These are phyloP conservation scores for Pythium plurisporium DNA, from an alignment of 352 stramenopile genomes.

Conservation along the genomic window DNA sequence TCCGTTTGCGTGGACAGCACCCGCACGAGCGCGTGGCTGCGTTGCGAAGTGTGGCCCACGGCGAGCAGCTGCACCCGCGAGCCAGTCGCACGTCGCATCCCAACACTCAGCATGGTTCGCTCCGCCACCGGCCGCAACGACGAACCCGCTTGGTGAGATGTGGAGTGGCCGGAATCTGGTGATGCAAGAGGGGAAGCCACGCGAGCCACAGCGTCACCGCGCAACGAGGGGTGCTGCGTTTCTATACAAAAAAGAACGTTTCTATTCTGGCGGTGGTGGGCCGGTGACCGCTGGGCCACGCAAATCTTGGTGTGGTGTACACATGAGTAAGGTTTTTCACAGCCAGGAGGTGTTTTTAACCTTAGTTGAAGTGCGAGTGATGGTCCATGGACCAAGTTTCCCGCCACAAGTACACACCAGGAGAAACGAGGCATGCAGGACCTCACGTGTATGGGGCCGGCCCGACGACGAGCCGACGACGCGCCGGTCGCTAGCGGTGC, in stretches of 20 bases:
- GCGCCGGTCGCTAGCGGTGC: no score
- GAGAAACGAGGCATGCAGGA: no score
- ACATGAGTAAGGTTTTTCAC: conserved; percentile 13
- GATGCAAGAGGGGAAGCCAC: not conserved
- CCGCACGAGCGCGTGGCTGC: conserved; percentile 30
- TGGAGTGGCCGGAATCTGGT: conserved; percentile 7
- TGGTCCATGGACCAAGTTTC: not conserved
- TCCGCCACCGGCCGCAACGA: conserved; percentile 13
- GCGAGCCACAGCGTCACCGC: not conserved
- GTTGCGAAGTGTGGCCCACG: conserved; percentile 3
- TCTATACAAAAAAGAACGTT: conserved; percentile 7
- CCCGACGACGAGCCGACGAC: no score
- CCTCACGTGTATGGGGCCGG: no score
- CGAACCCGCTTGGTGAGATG: conserved; percentile 17
- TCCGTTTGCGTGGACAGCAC: conserved; percentile 60
- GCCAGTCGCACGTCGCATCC: conserved; percentile 17
- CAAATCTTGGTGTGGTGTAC: conserved; percentile 20
- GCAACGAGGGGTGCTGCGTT: not conserved
- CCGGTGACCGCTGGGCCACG: not conserved
- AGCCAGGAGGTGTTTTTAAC: not conserved
- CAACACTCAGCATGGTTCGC: conserved; percentile 21
- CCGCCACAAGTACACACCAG: no score
- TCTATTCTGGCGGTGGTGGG: conserved; percentile 26
- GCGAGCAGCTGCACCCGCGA: not conserved
- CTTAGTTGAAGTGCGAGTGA: conserved; percentile 23